Percentiles rank a stretch among this genome's conserved stretches.
Conservation (phyloP, 768 basidiomycete genomes). For the Tylopilus sp. region DNA sequence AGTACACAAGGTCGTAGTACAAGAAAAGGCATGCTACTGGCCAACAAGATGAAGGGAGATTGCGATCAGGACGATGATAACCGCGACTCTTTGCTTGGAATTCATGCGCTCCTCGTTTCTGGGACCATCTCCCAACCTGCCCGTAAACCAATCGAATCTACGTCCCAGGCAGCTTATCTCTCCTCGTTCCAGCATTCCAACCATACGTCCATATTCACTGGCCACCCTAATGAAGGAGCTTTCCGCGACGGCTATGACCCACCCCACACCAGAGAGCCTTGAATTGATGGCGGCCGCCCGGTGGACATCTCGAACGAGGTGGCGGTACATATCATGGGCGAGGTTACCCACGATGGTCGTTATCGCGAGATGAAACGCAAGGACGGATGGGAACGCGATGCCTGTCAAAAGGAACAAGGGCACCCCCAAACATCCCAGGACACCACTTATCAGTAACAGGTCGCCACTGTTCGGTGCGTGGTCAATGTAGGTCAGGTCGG, state of each 20-base stretch:
- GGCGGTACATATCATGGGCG: slow-evolving; percentile 47
- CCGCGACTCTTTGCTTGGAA: slow-evolving; percentile 30
- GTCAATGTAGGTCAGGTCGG: slow-evolving; percentile 44
- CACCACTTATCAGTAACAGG: slow-evolving; percentile 30
- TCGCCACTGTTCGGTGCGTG: slow-evolving; percentile 50
- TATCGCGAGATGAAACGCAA: slow-evolving; percentile 23
- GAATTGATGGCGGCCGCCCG: slow-evolving; percentile 33
- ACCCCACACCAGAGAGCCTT: slow-evolving; percentile 32
- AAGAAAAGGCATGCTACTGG: too few species aligned
- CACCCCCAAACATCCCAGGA: slow-evolving; percentile 11
- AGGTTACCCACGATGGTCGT: slow-evolving; percentile 40
- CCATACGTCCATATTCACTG: slow-evolving; percentile 46
- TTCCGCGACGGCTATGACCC: slow-evolving; percentile 45
- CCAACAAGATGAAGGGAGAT: not conserved
- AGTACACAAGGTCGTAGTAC: too few species aligned
- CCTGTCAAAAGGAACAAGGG: slow-evolving; percentile 15
- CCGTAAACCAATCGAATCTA: slow-evolving; percentile 58
- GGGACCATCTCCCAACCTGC: slow-evolving; percentile 38
- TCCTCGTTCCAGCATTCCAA: slow-evolving; percentile 43
- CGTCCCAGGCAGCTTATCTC: slow-evolving; percentile 37
- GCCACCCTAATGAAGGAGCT: slow-evolving; percentile 49
- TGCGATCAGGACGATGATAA: slow-evolving; percentile 15
- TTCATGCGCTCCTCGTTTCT: slow-evolving; percentile 44
- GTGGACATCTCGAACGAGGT: slow-evolving; percentile 41
- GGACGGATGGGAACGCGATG: slow-evolving; percentile 1